phyloP scores from a whole-genome alignment of 306 rosid genomes.

The Begonia loranthoides region DNA sequence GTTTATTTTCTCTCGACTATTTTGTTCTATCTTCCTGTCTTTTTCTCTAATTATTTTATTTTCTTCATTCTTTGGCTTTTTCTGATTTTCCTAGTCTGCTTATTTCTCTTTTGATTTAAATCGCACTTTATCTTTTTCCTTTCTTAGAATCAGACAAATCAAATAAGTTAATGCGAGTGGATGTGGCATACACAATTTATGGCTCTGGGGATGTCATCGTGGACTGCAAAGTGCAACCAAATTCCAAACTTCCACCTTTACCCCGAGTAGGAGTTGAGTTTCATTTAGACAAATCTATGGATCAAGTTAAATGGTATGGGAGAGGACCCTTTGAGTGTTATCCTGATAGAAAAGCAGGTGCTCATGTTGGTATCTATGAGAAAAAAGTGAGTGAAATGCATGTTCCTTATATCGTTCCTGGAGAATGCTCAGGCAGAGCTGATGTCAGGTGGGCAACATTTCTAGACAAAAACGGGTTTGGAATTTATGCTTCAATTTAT shows the following conservation, averaged over 20 bases:
- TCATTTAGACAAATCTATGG: slow-evolving; percentile 52
- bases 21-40: too few relatives aligned
- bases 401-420: slow-evolving; percentile 87
- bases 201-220: slow-evolving; percentile 73
- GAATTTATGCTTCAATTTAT: slow-evolving; percentile 73
- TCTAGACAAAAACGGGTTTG: slow-evolving; percentile 49
- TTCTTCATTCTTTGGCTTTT: too few relatives aligned
- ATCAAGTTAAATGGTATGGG: slow-evolving; percentile 70
- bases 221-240: slow-evolving; percentile 53
- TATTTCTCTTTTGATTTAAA: too few relatives aligned
- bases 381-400: slow-evolving; percentile 56
- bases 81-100: too few relatives aligned
- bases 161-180: slow-evolving; percentile 32
- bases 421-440: slow-evolving; percentile 77
- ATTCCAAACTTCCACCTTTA: slow-evolving; percentile 69
- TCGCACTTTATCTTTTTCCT: too few relatives aligned
- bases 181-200: slow-evolving; percentile 39
- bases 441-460: slow-evolving; percentile 92
- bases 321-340: slow-evolving; percentile 94
- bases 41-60: too few relatives aligned
- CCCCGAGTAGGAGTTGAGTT: slow-evolving; percentile 83
- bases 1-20: too few relatives aligned
- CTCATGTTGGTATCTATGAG: slow-evolving; percentile 61
- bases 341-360: slow-evolving; percentile 90
- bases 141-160: slow-evolving; percentile 12